Conservation (phyloP, 345 rosid genomes). For the Salix exigua region DNA sequence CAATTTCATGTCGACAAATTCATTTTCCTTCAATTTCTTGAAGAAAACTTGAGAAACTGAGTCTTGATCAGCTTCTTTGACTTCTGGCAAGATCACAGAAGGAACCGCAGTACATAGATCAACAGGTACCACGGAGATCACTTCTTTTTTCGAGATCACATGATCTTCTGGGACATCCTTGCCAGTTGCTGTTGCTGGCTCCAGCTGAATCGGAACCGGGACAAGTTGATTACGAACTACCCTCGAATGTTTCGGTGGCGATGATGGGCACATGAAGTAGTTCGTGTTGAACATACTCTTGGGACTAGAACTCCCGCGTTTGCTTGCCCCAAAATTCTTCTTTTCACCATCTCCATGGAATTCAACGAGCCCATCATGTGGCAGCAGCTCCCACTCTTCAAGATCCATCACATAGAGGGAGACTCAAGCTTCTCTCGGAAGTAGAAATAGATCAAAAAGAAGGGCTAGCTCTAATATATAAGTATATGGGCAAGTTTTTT, state of each 20-base stretch:
- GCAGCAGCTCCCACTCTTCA: constrained; percentile 91
- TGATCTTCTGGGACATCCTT: constrained; percentile 10
- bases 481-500: too few species aligned
- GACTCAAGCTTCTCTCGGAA: background rate
- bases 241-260: constrained; percentile 31
- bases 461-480: background rate
- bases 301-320: constrained; percentile 3
- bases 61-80: constrained; percentile 47
- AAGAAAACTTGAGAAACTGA: constrained; percentile 79
- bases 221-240: constrained; percentile 41
- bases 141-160: background rate
- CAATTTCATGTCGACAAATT: constrained; percentile 96
- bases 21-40: constrained; percentile 70
- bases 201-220: constrained; percentile 63
- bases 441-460: constrained; percentile 3
- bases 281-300: constrained; percentile 44
- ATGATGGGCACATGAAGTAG: constrained; percentile 64
- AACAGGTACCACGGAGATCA: constrained; percentile 19
- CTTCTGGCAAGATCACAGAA: constrained; percentile 32
- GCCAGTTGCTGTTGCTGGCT: constrained; percentile 31
- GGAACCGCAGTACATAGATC: constrained; percentile 15
- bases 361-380: constrained; percentile 44
- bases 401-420: constrained; percentile 51
- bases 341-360: constrained; percentile 38
- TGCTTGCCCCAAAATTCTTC: constrained; percentile 19